Evolutionary conservation across 202 grass and related monocot genomes (phyloP), one percentile per base, ranked within the genome.

Genomic region (Zizania palustris): DNA sequence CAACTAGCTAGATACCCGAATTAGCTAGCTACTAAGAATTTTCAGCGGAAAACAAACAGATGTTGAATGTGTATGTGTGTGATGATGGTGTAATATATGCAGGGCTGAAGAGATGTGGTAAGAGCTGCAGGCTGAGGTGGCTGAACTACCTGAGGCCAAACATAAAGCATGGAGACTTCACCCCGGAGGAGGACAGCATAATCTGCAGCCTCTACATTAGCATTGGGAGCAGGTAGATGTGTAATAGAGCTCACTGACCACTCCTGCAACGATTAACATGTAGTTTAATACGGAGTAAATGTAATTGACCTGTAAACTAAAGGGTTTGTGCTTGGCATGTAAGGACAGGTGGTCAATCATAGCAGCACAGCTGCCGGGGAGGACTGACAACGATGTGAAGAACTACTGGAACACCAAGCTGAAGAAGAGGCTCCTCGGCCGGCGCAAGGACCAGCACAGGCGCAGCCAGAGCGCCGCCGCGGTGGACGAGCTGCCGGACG

Each of bases 341-440:
- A n/a, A n/a, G n/a, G n/a, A n/a, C n/a, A n/a, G 89, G 85, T 96
- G 93, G 93, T 96, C 93, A 22, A 92, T 96, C 70, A 96, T 96
- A 74, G 93, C 93, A 8, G 93, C 93, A 0, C 93, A 96, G 71
- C 83, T 96, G 80, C 89, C 89, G n/a, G 93, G 93, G 11, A 92
- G 93, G 82, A 96, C 93, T 1, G 93, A 96, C 75, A 96, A 96
- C 35, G 93, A 96, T 3, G 78, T 96, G 28, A 96, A 96, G 72
- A 96, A 96, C 93, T 96, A 96, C 89, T 96, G 93, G 93, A 92
- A 96, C 79, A 96, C 93, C n/a, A 96, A 96, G 74, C 86, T 96
- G 50, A 96, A 96, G 89, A 96, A 96, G 79, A 73, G 81, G 60
- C 85, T 96, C 21, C 82, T 96, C n/a, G 89, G 89, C 36, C 79